Evolutionary conservation across 2,329 filamentous ascomycete genomes (phyloP), one percentile per base, ranked within the genome.

Genomic region (Tolypocladium tropicale): DNA sequence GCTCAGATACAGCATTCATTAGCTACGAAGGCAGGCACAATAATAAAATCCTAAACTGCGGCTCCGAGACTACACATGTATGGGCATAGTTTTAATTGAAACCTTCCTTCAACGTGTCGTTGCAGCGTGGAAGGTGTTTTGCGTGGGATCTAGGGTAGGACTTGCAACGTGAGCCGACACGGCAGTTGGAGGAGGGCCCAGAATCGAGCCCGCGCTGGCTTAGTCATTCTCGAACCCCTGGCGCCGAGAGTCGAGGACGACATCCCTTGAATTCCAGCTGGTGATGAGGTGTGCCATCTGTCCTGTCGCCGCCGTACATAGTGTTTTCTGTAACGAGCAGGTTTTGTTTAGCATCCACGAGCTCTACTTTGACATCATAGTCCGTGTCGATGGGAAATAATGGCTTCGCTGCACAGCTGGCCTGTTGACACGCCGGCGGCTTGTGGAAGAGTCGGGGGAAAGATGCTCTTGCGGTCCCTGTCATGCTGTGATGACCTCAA

Each of bases 251-350:
- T n/a, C 32, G 30, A 14, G 18, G 23, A 57, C 56, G 50, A 57
- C 56, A 57, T 57, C 53, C 53, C 56, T 55, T 55, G 53, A 57
- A 55, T 57, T 57, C 56, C 56, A 57, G 53, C 28, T 25, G 32
- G 12, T 34, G 41, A 10, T 21, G 12, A 52, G 36, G 37, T 34
- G 48, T 25, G 23, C 48, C 43, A 53, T 32, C 18, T 9, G 46
- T n/a, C 28, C 46, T 7, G 16, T 30, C 25, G 46, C 18, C 46
- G 46, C 46, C 46, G 9, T 6, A 10, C 46, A n/a, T 30, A 7
- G 30, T 28, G 7, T 50, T 30, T 21, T 9, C 18, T 18, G 28
- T 12, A 18, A 32, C 28, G 28, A 33, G 46, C 18, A 12, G 18
- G 12, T 21, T 28, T 6, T 6, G 28, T 12, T 6, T 21, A 28